phyloP scores from a whole-genome alignment of 805 yeast genomes.

The Starmerella cellae region DNA sequence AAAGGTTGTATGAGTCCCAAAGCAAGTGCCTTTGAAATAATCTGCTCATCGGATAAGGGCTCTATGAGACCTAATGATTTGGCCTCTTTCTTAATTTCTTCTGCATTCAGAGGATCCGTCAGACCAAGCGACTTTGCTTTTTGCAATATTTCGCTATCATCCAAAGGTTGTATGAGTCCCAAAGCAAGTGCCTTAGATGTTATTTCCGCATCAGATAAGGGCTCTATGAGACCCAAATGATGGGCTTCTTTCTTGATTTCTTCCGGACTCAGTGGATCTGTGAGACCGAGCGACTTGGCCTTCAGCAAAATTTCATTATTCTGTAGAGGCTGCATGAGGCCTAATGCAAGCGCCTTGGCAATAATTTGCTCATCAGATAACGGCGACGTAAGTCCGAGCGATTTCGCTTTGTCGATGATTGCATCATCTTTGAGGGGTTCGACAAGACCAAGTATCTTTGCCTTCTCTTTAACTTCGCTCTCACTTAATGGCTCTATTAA shows the following conservation, averaged over 20 bases:
- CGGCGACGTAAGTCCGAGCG: conserved; percentile 18
- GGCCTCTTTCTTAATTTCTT: conserved; percentile 7
- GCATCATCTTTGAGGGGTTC: conserved; percentile 25
- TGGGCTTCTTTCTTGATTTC: conserved; percentile 31
- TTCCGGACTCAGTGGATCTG: conserved; percentile 3
- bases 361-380: conserved; percentile 6
- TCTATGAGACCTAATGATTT: conserved; percentile 10
- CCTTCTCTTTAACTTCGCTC: conserved; percentile 30
- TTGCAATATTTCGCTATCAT: conserved; percentile 6
- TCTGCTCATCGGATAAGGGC: conserved; percentile 9
- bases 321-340: conserved; percentile 16
- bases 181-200: conserved; percentile 19
- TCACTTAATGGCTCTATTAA: conserved; percentile 31
- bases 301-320: conserved; percentile 10
- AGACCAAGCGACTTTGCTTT: conserved; percentile 14
- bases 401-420: conserved; percentile 4
- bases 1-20: conserved; percentile 21
- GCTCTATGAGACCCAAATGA: conserved; percentile 9
- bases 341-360: conserved; percentile 11
- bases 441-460: conserved; percentile 20
- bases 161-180: conserved; percentile 17
- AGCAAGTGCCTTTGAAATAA: conserved; percentile 15
- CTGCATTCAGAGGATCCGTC: conserved; percentile 4
- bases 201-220: conserved; percentile 42
- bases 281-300: conserved; percentile 19